Percentiles rank a stretch among this genome's conserved stretches.
These are phyloP conservation scores for Volvox reticuliferus DNA, from an alignment of 139 green algal genomes.

Conservation along the genomic window DNA sequence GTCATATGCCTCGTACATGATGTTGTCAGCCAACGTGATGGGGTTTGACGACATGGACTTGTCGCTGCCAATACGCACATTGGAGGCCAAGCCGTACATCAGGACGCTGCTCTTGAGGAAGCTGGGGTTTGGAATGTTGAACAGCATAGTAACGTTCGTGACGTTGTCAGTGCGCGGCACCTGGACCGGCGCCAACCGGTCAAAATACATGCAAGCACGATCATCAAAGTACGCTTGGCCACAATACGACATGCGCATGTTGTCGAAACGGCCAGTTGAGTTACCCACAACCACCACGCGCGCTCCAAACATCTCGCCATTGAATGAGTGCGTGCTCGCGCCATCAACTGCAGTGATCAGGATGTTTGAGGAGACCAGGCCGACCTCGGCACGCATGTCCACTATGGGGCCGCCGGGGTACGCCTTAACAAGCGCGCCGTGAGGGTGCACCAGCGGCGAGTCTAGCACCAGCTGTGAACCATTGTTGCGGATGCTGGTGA, in stretches of 20 bases:
- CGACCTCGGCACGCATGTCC: conserved; percentile 57
- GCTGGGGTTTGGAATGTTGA: conserved; percentile 45
- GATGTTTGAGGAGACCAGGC: conserved; percentile 1
- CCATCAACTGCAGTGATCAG: not conserved
- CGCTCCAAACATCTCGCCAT: conserved; percentile 42
- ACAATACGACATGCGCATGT: conserved; percentile 40
- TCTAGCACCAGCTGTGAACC: conserved; percentile 53
- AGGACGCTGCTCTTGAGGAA: conserved; percentile 21
- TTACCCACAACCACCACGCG: conserved; percentile 47
- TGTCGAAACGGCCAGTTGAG: conserved; percentile 20
- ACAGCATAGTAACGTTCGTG: conserved; percentile 40
- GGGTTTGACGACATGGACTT: not conserved
- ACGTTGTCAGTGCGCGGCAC: not conserved
- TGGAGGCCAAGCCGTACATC: conserved; percentile 47
- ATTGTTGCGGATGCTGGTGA: conserved; percentile 41
- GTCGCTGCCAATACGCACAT: conserved; percentile 11
- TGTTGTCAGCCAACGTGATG: not conserved
- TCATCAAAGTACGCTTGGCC: conserved; percentile 45
- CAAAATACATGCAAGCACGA: conserved; percentile 36
- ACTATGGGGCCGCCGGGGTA: conserved; percentile 28
- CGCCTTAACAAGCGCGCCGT: not conserved
- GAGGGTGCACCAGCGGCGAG: conserved; percentile 38
- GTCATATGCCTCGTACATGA: conserved; percentile 42
- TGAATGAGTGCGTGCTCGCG: not conserved
- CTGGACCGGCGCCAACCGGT: not conserved